Evolutionary conservation across 805 yeast genomes (phyloP), one percentile per base, ranked within the genome.

Genomic region (Teunomyces atbi): DNA sequence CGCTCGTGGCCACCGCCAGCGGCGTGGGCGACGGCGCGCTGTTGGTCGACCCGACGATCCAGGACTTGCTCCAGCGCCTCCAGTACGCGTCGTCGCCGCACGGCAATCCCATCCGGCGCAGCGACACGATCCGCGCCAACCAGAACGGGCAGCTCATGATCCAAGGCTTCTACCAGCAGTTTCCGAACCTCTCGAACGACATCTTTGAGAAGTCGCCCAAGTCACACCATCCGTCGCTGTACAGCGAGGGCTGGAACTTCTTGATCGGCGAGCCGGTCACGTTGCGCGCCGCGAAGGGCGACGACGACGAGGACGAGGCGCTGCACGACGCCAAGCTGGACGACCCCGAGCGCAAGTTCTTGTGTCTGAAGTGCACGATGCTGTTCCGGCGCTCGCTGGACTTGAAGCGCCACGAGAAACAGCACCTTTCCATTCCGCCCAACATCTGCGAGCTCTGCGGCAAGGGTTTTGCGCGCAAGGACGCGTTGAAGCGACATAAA

Each of bases 381-480:
- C 75, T 81, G 29, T 86, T 86, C 61, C 73, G 85, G 44, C 69
- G 94, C 32, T 77, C 86, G 1, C 76, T 84, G 2, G 92, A 85
- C 63, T 71, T 85, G 54, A 82, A 83, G 59, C 73, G 92, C 46
- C 94, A 86, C 58, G 87, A 83, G 55, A 82, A 86, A 58, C 88
- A 84, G 36, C 95, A 86, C 64, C 65, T 84, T 40, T 74, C 82
- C 19, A 79, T 84, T 1, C 78, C 88, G 6, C 91, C 92, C 1
- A 84, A 87, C 58, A 80, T 85, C 40, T 86, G 95, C 64, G 80
- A 83, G 5, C 66, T 73, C 13, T 86, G 95, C 68, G 89, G 88
- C 30, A 86, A 86, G 58, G 91, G 94, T 0, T 86, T 86, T 73
- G 92, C 94, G 1, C 69, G 95, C 41, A 85, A 84, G 56, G 95